Evolutionary conservation across 108 stramenopile genomes (phyloP).

Genomic region (Phaeodactylum tricornutum): DNA sequence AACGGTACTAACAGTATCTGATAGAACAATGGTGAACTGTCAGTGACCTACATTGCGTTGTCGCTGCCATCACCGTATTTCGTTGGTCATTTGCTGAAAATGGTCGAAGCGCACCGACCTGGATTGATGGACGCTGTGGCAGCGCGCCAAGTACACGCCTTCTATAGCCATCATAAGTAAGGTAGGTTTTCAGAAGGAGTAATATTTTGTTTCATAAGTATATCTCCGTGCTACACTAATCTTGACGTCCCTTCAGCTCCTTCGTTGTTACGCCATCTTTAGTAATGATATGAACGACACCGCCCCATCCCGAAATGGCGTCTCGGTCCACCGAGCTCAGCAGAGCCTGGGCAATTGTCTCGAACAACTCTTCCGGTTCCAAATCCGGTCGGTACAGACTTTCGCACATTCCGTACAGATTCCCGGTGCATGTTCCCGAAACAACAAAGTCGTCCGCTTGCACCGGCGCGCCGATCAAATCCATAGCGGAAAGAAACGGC

Average conservation of each 20-base stretch:
- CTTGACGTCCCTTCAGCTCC: slow-evolving; percentile 87
- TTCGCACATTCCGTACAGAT: slow-evolving; percentile 99
- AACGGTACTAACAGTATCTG: no score
- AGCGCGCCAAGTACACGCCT: no score
- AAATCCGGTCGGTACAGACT: slow-evolving; percentile 90
- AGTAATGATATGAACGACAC: slow-evolving; percentile 96
- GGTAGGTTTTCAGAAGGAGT: no score
- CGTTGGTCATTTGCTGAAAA: no score
- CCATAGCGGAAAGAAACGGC: slow-evolving; percentile 94
- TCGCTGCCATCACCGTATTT: no score
- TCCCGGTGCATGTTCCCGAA: slow-evolving; percentile 92
- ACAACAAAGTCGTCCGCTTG: slow-evolving; percentile 94
- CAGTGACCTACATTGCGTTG: no score
- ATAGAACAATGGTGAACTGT: no score
- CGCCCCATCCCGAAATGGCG: slow-evolving; percentile 98
- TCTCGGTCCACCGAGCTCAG: slow-evolving; percentile 95
- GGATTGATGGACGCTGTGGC: no score
- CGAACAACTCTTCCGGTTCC: slow-evolving; percentile 94
- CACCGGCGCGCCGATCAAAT: slow-evolving; percentile 92
- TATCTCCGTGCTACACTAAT: slow-evolving; percentile 33
- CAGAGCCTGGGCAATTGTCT: slow-evolving; percentile 93
- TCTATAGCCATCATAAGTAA: no score
- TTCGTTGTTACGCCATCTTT: slow-evolving; percentile 72
- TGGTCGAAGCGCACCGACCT: no score
- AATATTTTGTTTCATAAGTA: no score